Evolutionary conservation across 2,329 filamentous ascomycete species (phyloP).

Genomic region (Colletotrichum sp.): DNA sequence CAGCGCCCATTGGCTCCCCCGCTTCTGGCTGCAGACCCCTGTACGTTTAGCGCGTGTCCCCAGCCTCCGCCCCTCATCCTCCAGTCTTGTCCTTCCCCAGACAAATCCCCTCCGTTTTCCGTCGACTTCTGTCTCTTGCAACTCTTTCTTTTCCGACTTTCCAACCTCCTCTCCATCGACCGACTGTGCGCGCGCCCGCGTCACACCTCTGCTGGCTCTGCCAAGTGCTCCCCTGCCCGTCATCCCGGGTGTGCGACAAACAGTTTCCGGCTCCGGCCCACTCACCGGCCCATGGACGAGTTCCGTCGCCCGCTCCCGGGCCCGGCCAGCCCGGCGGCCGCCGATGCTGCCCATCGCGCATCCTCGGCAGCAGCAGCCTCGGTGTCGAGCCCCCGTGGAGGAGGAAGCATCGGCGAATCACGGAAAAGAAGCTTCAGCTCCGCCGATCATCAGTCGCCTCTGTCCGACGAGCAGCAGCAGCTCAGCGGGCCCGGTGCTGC

Average conservation of each 20-base stretch:
- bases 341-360: neutral
- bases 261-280: neutral
- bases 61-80: neutral
- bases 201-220: neutral
- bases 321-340: neutral
- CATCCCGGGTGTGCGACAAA: neutral
- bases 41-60: neutral
- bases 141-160: slow-evolving; percentile 15
- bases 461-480: slow-evolving; percentile 8
- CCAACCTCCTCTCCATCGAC: neutral
- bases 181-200: neutral
- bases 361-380: slow-evolving; percentile 6
- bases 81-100: slow-evolving; percentile 4
- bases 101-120: slow-evolving; percentile 15
- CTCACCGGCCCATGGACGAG: neutral
- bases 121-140: neutral
- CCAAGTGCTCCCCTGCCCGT: neutral
- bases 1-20: neutral
- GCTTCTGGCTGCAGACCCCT: neutral
- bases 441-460: slow-evolving; percentile 6
- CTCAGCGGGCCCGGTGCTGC: neutral
- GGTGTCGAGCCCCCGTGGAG: neutral
- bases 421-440: slow-evolving; percentile 15
- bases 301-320: slow-evolving; percentile 2
- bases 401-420: neutral